These are phyloP conservation scores for Paraleonurus japonicus DNA, from an alignment of 257 asterid species.

Conservation along the genomic window DNA sequence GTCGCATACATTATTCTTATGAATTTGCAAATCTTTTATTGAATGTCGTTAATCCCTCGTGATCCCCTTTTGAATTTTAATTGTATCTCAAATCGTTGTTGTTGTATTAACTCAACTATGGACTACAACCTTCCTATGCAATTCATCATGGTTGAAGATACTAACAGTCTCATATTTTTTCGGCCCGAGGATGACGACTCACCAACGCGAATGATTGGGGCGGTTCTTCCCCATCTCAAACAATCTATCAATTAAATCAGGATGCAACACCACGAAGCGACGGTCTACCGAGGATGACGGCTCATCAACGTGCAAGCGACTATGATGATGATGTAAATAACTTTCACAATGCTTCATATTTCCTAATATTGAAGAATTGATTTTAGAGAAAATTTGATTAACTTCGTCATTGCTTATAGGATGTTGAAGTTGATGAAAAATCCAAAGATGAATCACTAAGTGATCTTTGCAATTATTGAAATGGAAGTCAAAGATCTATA, in stretches of 20 bases:
- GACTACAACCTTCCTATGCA: constrained; percentile 71
- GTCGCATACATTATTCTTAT: too few relatives aligned
- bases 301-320: too few relatives aligned
- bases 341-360: constrained; percentile 10
- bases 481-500: constrained; percentile 70
- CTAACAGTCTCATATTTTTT: constrained; percentile 67
- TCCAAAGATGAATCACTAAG: constrained; percentile 37
- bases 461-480: constrained; percentile 63
- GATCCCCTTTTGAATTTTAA: not conserved
- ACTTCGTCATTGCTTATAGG: constrained; percentile 35
- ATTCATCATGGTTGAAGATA: constrained; percentile 70
- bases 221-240: too few relatives aligned
- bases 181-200: too few relatives aligned
- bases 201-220: too few relatives aligned
- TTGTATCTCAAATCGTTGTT: constrained; percentile 51
- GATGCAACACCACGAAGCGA: too few relatives aligned
- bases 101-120: constrained; percentile 85
- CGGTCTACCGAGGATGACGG: too few relatives aligned
- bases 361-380: constrained; percentile 9
- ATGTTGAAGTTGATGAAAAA: constrained; percentile 37
- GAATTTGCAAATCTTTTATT: too few relatives aligned
- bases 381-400: constrained; percentile 9
- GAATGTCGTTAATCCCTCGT: not conserved
- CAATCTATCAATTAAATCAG: too few relatives aligned
- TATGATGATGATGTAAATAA: constrained; percentile 42